phyloP scores from a whole-genome alignment of 148 eudicot species.

The Nyssa sinensis region DNA sequence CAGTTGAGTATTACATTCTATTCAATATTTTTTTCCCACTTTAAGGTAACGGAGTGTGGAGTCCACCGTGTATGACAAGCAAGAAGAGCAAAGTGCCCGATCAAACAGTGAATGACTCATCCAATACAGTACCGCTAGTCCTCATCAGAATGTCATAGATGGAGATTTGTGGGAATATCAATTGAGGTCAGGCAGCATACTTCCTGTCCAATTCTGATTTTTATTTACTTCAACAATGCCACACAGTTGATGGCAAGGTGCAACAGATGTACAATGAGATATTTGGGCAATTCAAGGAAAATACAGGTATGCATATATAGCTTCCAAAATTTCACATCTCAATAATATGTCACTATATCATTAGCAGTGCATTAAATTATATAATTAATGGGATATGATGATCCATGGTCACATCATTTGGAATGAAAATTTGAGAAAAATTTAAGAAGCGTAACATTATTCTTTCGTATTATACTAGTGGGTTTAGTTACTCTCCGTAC shows the following conservation, averaged over 20 bases:
- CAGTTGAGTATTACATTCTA: conserved; percentile 7
- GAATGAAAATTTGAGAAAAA: too few relatives aligned
- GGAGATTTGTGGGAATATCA: background rate
- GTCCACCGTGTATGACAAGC: background rate
- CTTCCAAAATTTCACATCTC: too few relatives aligned
- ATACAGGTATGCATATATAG: background rate
- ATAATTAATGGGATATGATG: too few relatives aligned
- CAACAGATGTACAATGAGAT: background rate
- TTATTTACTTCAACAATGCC: background rate
- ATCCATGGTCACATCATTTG: too few relatives aligned
- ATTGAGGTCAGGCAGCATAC: background rate
- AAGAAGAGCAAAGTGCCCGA: background rate
- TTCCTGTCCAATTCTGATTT: background rate
- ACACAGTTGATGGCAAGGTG: background rate
- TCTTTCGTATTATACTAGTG: too few relatives aligned
- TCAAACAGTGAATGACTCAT: too few relatives aligned
- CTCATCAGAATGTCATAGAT: too few relatives aligned
- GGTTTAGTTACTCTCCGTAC: too few relatives aligned
- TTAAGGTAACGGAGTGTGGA: background rate
- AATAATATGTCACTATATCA: too few relatives aligned
- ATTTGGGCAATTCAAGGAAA: background rate
- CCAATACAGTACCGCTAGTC: background rate
- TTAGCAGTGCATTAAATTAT: too few relatives aligned
- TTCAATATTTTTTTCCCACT: background rate
- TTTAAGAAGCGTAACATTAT: too few relatives aligned